Conservation (phyloP, 176 grass and related monocot species). For the bread wheat (Triticum aestivum) region DNA sequence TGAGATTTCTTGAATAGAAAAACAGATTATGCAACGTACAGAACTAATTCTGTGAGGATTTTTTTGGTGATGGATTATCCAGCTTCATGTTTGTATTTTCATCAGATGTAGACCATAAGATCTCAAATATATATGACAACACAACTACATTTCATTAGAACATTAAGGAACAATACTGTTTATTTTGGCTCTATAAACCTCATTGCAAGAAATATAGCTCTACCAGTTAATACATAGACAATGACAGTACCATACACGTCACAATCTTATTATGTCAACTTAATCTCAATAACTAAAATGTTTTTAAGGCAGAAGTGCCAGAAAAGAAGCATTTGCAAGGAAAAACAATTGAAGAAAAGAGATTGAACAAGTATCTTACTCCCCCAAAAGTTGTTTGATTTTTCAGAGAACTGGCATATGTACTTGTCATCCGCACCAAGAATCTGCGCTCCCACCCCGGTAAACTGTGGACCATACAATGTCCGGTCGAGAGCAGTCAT, state of each 20-base stretch:
- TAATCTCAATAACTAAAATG: not conserved
- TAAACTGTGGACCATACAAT: slow-evolving; percentile 62
- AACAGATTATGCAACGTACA: not conserved
- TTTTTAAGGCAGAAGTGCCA: not conserved
- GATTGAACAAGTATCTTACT: slow-evolving; percentile 54
- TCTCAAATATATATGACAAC: not conserved
- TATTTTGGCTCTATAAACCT: not conserved
- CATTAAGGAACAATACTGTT: not conserved
- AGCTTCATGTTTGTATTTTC: slow-evolving; percentile 21
- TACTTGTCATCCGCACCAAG: slow-evolving; percentile 88
- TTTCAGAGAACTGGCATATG: slow-evolving; percentile 81
- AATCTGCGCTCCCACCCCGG: slow-evolving; percentile 84
- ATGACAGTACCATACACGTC: not conserved
- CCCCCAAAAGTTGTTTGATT: slow-evolving; percentile 95
- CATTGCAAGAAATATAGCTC: not conserved
- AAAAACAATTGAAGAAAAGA: not conserved
- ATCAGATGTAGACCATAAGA: not conserved
- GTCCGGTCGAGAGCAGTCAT: slow-evolving; percentile 56
- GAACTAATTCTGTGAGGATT: not conserved
- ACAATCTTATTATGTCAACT: not conserved
- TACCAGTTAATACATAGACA: not conserved
- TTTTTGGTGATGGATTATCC: not conserved
- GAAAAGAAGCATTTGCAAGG: not conserved
- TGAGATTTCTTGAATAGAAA: not conserved
- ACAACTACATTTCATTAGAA: not conserved